phyloP scores from a whole-genome alignment of 2,329 filamentous ascomycete genomes.

The Aspergillus ustus region DNA sequence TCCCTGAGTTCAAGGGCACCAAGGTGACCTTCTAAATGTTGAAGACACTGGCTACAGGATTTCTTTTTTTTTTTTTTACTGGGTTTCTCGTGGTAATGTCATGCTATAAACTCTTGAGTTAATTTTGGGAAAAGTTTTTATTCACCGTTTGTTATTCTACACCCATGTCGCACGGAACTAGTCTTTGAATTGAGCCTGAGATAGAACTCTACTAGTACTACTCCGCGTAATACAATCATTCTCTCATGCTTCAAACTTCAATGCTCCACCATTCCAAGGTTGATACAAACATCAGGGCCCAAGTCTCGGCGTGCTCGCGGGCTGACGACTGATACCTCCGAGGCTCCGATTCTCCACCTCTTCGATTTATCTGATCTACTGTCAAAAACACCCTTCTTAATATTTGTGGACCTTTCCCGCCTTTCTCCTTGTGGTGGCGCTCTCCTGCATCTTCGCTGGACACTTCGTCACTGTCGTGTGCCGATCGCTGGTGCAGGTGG shows the following conservation, averaged over 20 bases:
- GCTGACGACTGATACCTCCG: background rate
- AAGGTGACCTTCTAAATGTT: slow-evolving; percentile 71
- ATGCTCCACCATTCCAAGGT: background rate
- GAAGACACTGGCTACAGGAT: slow-evolving; percentile 3
- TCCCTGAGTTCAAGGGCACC: slow-evolving; percentile 74
- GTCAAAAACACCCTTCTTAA: background rate
- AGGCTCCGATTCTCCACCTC: slow-evolving; percentile 9
- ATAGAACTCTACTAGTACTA: slow-evolving; percentile 12
- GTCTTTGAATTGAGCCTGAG: background rate
- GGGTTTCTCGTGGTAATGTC: background rate
- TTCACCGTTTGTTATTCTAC: background rate
- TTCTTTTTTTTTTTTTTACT: background rate
- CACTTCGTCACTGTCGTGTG: slow-evolving; percentile 16
- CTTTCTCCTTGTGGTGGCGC: slow-evolving; percentile 8
- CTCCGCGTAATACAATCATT: slow-evolving; percentile 6
- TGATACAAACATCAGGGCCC: background rate
- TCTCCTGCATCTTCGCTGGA: background rate
- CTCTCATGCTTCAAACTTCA: background rate
- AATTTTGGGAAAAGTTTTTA: slow-evolving; percentile 8
- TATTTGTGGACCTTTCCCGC: slow-evolving; percentile 2
- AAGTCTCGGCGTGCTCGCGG: slow-evolving; percentile 3
- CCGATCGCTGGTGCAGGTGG: slow-evolving; percentile 15
- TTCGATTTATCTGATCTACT: slow-evolving; percentile 12
- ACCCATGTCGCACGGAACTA: background rate
- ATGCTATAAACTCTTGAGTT: slow-evolving; percentile 1